A percentile compares a stretch with the other conserved stretches of the same genome.
Conservation (phyloP, 2,329 filamentous ascomycete species). For the Nigrograna mackinnonii region DNA sequence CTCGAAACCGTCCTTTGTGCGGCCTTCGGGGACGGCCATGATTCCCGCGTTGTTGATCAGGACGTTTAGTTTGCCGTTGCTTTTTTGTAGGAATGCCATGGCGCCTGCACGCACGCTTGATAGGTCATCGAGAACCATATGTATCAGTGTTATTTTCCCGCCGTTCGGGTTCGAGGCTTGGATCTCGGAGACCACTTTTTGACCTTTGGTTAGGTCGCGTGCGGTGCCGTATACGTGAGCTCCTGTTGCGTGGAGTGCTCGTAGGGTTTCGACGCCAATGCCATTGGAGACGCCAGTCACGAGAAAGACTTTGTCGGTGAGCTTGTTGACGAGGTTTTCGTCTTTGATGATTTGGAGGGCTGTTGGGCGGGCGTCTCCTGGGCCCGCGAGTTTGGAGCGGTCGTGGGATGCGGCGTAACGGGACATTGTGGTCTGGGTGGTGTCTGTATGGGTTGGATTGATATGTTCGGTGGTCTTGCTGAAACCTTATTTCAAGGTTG, state of each 20-base stretch:
- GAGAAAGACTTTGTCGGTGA: constrained; percentile 27
- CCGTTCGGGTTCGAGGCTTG: constrained; percentile 11
- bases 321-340: constrained; percentile 35
- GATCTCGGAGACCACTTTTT: constrained; percentile 23
- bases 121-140: constrained; percentile 25
- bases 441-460: too few relatives aligned
- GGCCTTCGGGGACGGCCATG: constrained; percentile 27
- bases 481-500: too few relatives aligned
- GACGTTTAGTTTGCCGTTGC: constrained; percentile 13
- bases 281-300: constrained; percentile 29
- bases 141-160: constrained; percentile 21
- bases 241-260: constrained; percentile 50
- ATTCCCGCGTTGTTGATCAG: constrained; percentile 30
- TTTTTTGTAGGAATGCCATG: constrained; percentile 17
- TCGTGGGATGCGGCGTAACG: constrained; percentile 6
- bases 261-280: constrained; percentile 26
- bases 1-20: constrained; percentile 32
- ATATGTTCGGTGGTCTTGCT: too few relatives aligned
- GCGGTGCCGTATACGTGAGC: constrained; percentile 50
- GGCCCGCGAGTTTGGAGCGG: constrained; percentile 20
- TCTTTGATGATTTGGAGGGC: constrained; percentile 44
- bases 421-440: constrained; percentile 9
- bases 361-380: constrained; percentile 47
- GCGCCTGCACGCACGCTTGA: constrained; percentile 21
- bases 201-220: constrained; percentile 38